These are phyloP conservation scores for Podila epigama DNA, from an alignment of 192 early-diverging fungal species.

Conservation along the genomic window DNA sequence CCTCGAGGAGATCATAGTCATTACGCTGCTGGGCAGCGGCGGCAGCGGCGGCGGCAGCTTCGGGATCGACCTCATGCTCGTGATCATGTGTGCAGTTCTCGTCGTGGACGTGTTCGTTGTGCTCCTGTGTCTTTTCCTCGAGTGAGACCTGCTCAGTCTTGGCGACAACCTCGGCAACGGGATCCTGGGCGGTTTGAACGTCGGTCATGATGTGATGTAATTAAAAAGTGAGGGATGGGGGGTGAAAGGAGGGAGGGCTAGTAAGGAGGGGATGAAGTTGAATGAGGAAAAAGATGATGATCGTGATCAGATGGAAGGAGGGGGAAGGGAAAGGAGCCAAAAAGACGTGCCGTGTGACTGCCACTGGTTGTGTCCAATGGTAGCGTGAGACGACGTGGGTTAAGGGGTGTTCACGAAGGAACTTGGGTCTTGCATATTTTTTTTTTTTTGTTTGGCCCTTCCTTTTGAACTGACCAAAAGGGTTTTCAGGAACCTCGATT, in stretches of 20 bases:
- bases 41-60: constrained; percentile 3
- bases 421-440: neutral
- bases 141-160: constrained; percentile 17
- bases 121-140: constrained; percentile 17
- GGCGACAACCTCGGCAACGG: constrained; percentile 17
- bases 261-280: constrained; percentile 2
- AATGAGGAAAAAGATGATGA: neutral
- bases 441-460: neutral
- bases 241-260: neutral
- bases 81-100: constrained; percentile 46
- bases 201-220: constrained; percentile 32
- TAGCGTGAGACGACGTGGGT: too few relatives aligned
- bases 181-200: constrained; percentile 6
- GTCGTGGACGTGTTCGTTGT: constrained; percentile 44
- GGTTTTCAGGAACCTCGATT: too few relatives aligned
- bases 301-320: constrained; percentile 1
- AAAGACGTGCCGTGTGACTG: neutral
- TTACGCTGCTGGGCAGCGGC: constrained; percentile 16
- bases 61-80: constrained; percentile 11
- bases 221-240: neutral
- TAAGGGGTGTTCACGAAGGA: too few relatives aligned
- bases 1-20: constrained; percentile 59
- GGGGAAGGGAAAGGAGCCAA: neutral
- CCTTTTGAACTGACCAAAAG: neutral
- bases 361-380: constrained; percentile 5